Conservation (phyloP, 768 basidiomycete species). For the Xerocomellus amylosporus region DNA sequence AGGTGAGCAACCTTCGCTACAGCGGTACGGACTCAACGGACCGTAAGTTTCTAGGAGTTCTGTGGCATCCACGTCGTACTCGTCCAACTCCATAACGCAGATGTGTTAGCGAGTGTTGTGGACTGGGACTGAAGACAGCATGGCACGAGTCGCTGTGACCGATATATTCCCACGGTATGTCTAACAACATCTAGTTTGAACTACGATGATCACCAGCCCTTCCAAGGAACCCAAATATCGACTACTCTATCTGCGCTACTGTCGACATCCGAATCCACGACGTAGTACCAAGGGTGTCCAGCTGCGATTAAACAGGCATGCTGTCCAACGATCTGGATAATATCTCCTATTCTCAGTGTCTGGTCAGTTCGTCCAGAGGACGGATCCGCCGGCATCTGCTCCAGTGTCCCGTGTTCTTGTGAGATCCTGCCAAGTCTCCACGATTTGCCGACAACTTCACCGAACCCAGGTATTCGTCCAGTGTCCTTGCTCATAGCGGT, state of each 20-base stretch:
- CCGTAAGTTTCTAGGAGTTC: conserved; percentile 95
- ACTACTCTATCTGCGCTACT: conserved; percentile 52
- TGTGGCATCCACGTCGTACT: conserved; percentile 79
- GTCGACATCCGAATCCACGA: conserved; percentile 63
- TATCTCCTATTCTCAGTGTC: conserved; percentile 52
- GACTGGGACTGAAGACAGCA: background rate
- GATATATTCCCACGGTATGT: conserved; percentile 23
- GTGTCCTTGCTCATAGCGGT: conserved; percentile 88
- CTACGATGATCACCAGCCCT: conserved; percentile 62
- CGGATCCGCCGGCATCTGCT: conserved; percentile 30
- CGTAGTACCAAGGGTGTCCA: conserved; percentile 78
- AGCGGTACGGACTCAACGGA: conserved; percentile 32
- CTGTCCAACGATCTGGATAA: conserved; percentile 75
- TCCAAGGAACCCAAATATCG: conserved; percentile 89
- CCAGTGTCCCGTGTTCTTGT: conserved; percentile 78
- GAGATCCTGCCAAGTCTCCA: conserved; percentile 67
- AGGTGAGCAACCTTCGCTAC: conserved; percentile 13
- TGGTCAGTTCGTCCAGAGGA: conserved; percentile 6
- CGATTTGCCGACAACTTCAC: conserved; percentile 62
- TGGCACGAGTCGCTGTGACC: background rate
- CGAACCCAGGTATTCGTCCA: conserved; percentile 68
- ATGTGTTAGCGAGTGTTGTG: background rate
- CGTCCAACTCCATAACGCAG: conserved; percentile 53
- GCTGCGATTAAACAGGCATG: conserved; percentile 85
- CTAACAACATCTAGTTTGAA: background rate